Percentiles rank a stretch among this genome's conserved stretches.
These are phyloP conservation scores for Echeveria elegans DNA, from an alignment of 164 flowering plant genomes.

Conservation along the genomic window DNA sequence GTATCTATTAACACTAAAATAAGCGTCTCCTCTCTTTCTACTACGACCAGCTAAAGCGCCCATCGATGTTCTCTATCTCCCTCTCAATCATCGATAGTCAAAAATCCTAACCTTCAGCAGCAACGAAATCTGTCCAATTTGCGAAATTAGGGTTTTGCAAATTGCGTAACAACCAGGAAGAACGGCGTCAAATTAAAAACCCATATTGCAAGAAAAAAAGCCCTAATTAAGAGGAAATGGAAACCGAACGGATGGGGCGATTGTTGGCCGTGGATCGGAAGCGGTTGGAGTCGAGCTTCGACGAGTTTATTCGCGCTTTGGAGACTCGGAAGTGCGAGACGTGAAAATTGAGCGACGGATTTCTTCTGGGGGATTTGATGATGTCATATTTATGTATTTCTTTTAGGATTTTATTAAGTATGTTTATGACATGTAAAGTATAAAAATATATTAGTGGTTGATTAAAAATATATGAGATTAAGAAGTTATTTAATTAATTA, in stretches of 20 bases:
- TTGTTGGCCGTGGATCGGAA: background rate
- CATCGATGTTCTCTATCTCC: no score
- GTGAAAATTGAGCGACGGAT: no score
- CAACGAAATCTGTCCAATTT: background rate
- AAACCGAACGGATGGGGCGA: background rate
- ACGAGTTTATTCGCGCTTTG: background rate
- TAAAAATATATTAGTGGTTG: no score
- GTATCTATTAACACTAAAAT: background rate
- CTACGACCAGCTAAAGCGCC: conserved; percentile 1
- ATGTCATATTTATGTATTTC: no score
- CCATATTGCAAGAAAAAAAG: no score
- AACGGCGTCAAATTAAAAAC: no score
- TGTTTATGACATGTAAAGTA: no score
- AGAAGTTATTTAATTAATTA: no score
- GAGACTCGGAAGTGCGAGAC: background rate
- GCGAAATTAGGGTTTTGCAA: background rate
- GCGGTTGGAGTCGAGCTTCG: background rate
- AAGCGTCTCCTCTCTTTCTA: background rate
- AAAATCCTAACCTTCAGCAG: background rate
- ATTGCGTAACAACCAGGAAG: no score
- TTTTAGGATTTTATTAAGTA: no score
- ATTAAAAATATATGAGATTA: no score
- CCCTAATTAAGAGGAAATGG: background rate
- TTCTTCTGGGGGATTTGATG: no score
- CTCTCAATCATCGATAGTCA: background rate